Conservation (phyloP, 2,329 filamentous ascomycete genomes). For the Pseudogymnoascus sp. region DNA sequence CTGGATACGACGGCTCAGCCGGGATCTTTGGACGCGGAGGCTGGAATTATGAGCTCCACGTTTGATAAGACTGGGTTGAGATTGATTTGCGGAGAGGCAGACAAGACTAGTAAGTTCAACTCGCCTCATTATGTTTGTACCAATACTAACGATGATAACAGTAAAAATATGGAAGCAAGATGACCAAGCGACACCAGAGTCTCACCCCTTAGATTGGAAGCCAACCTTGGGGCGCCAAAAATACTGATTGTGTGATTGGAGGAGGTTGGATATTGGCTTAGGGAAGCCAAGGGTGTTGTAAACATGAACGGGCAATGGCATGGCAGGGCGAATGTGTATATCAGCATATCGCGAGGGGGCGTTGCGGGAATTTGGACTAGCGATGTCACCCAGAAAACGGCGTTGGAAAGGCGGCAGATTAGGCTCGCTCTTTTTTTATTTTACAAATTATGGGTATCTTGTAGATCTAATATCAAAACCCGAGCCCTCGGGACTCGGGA, state of each 20-base stretch:
- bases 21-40: conserved; percentile 86
- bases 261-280: background rate
- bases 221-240: conserved; percentile 71
- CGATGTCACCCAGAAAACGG: conserved; percentile 7
- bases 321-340: conserved; percentile 5
- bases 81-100: conserved; percentile 87
- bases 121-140: background rate
- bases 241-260: conserved; percentile 40
- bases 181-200: conserved; percentile 80
- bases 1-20: conserved; percentile 90
- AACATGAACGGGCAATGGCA: background rate
- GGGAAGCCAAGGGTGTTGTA: background rate
- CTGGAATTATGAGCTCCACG: conserved; percentile 87
- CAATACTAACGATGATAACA: conserved; percentile 28
- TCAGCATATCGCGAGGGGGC: conserved; percentile 4
- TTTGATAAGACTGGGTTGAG: conserved; percentile 85
- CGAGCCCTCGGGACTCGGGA: conserved; percentile 61
- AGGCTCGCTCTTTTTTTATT: conserved; percentile 4
- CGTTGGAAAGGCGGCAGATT: background rate
- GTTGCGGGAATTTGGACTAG: conserved; percentile 3
- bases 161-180: conserved; percentile 97
- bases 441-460: conserved; percentile 7
- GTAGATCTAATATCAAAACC: conserved; percentile 20
- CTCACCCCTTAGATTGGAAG: conserved; percentile 88
- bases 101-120: conserved; percentile 69